Evolutionary conservation across 306 rosid genomes (phyloP).

Genomic region (Lathyrus aphaca): DNA sequence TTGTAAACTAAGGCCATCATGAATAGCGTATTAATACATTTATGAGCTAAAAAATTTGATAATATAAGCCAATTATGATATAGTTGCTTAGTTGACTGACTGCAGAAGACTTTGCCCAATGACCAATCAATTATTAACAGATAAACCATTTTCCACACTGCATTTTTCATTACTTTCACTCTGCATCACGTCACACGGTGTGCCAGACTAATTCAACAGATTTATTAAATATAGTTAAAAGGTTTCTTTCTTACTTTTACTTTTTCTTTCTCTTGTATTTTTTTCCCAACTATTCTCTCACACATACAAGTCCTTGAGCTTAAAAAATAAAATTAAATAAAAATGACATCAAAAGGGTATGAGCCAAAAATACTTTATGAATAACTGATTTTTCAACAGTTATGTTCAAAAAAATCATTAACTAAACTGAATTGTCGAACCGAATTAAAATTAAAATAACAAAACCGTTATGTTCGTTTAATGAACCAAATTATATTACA

Average conservation of each 20-base stretch:
- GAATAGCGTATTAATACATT: background rate
- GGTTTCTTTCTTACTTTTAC: background rate
- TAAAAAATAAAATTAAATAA: too few species aligned
- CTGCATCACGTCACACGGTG: background rate
- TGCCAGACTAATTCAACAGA: background rate
- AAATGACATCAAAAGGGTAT: background rate
- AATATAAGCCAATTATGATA: background rate
- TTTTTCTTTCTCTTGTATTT: too few species aligned
- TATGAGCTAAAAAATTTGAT: background rate
- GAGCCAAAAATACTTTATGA: background rate
- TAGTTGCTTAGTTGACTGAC: background rate
- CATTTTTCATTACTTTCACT: too few species aligned
- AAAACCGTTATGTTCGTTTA: too few species aligned
- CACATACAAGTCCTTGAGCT: too few species aligned
- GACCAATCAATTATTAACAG: background rate
- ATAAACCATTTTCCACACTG: background rate
- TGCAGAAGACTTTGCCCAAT: background rate
- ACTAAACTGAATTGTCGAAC: too few species aligned
- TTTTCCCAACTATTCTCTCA: too few species aligned
- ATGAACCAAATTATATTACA: too few species aligned
- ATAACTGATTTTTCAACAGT: too few species aligned
- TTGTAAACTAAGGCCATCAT: slow-evolving; percentile 6
- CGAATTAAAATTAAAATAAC: too few species aligned
- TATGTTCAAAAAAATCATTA: too few species aligned
- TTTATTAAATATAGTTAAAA: background rate